A percentile compares a stretch with the other conserved stretches of the same genome.
phyloP scores from a whole-genome alignment of 345 rosid species.

The Salix suchowensis region DNA sequence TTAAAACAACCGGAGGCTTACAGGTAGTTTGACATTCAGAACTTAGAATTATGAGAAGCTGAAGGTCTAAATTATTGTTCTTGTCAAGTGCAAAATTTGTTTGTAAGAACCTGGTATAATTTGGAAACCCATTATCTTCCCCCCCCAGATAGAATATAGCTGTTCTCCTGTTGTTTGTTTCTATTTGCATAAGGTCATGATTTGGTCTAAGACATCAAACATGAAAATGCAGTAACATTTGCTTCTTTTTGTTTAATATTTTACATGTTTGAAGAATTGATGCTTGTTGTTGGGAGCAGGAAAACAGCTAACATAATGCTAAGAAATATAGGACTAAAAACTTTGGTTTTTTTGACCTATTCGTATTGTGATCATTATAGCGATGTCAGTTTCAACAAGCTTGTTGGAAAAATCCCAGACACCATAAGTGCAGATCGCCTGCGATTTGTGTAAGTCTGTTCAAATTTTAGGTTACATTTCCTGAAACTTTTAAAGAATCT shows the following conservation, averaged over 20 bases:
- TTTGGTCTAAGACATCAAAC: background rate
- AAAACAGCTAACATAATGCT: background rate
- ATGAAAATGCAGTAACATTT: background rate
- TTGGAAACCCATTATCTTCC: no score
- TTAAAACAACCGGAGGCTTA: background rate
- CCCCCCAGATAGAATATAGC: background rate
- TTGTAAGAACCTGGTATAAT: background rate
- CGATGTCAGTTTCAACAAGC: constrained; percentile 54
- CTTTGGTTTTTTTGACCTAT: background rate
- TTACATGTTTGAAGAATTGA: background rate
- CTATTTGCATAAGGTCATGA: background rate
- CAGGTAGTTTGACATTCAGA: background rate
- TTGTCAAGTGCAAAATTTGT: background rate
- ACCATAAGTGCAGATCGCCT: constrained; percentile 13
- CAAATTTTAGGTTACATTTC: background rate
- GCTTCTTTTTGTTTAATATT: background rate
- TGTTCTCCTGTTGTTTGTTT: background rate
- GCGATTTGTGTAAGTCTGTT: constrained; percentile 37
- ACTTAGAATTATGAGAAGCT: background rate
- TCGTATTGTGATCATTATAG: constrained; percentile 16
- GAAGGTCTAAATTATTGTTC: background rate
- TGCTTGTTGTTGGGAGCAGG: background rate
- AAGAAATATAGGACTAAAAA: background rate
- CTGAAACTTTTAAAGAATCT: background rate
- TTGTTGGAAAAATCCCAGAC: constrained; percentile 38